Evolutionary conservation across 1,284 basidiomycete species (phyloP), one percentile per base, ranked within the genome.

Genomic region (Sphaerobolus stellatus): DNA sequence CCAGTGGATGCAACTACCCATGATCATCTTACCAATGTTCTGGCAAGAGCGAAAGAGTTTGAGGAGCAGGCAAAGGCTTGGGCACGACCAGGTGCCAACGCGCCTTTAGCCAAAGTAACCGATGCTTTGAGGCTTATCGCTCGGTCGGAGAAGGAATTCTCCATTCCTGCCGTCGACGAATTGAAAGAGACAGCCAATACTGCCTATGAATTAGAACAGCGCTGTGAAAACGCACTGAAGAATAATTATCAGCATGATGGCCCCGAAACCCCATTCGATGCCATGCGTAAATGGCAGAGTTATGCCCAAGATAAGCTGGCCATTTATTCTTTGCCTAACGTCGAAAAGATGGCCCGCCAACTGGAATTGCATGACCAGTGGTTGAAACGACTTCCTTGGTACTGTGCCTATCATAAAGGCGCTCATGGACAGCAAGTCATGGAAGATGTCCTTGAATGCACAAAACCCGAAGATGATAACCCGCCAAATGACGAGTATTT

Each of bases 401-500:
- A 80, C 62, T 87, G 84, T 62, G 68, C 73, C 2, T 80, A 84
- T 52, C 85, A 90, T 64, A 71, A 77, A 51, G 72, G 76, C 56
- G 74, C 80, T 11, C 85, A 88, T 60, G 80, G 81, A 13, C 76
- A 83, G 60, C 68, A 71, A 5, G 77, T 91, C 49, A 72, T 88
- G 20, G 78, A 85, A 22, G 89, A 92, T 62, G 86, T 92, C 18
- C 63, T 90, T 27, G 82, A 83, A 49, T 81, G 78, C 49, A 90
- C 88, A 16, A 77, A 81, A 43, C 80, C 83, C 5, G 86, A 89
- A 54, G 89, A 91, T 52, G 88, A 91, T 61, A 68, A 79, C 9
- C 88, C 89, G 6, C 88, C 88, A 0, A 74, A 73, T 8, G 87
- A 91, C 64, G 88, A 90, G 68, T 90, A 82, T 67, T 84, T 87